A percentile compares a stretch with the other conserved stretches of the same genome.
Conservation (phyloP, 306 rosid genomes). For the Cajanus cajan region DNA sequence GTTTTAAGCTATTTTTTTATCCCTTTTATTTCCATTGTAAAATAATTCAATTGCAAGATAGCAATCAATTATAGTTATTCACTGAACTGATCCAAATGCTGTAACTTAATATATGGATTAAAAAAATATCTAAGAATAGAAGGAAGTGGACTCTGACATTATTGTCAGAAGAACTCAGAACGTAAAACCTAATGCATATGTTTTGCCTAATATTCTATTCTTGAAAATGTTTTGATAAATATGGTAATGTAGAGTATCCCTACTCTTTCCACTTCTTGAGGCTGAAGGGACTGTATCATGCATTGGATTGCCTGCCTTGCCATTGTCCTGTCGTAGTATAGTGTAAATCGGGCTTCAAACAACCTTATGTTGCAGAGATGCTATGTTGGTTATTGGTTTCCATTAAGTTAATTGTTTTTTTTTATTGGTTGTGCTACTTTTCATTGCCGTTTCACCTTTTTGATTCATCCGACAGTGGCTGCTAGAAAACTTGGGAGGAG, state of each 20-base stretch:
- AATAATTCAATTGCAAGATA: conserved; percentile 5
- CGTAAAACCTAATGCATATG: neutral
- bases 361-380: neutral
- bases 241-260: neutral
- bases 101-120: neutral
- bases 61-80: conserved; percentile 8
- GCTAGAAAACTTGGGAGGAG: conserved; percentile 53
- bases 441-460: neutral
- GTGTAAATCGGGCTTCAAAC: neutral
- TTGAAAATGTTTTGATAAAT: conserved; percentile 1
- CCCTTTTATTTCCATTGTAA: neutral
- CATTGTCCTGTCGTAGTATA: neutral
- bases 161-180: neutral
- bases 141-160: neutral
- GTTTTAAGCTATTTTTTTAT: conserved; percentile 8
- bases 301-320: neutral
- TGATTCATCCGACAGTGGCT: conserved; percentile 41
- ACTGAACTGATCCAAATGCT: neutral
- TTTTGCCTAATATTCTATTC: neutral
- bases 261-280: neutral
- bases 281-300: neutral
- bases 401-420: neutral
- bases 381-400: neutral
- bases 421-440: neutral
- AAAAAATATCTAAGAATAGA: neutral